Evolutionary conservation across 1,139 yeast genomes (phyloP).

Genomic region (Geotrichum cucujoidarum): DNA sequence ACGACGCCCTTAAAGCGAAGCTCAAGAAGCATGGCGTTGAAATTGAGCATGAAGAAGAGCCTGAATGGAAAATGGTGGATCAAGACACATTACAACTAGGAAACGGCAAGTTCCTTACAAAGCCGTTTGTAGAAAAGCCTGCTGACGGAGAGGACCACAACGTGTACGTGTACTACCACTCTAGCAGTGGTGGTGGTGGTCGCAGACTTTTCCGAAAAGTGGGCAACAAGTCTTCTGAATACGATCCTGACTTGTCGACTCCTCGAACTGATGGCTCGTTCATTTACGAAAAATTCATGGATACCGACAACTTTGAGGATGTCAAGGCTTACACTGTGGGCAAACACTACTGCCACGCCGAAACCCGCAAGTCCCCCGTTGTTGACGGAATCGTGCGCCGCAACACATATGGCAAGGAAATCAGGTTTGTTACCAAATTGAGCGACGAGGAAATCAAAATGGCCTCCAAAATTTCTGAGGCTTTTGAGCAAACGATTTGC

Average conservation of each 20-base stretch:
- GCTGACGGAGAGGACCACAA: constrained; percentile 98
- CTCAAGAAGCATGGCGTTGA: constrained; percentile 54
- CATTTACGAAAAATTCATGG: constrained; percentile 92
- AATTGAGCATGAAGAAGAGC: constrained; percentile 52
- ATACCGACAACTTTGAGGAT: constrained; percentile 95
- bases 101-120: constrained; percentile 62
- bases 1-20: constrained; percentile 53
- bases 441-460: constrained; percentile 67
- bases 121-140: constrained; percentile 96
- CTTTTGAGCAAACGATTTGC: constrained; percentile 88
- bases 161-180: constrained; percentile 84
- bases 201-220: constrained; percentile 87
- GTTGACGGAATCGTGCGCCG: constrained; percentile 98
- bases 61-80: constrained; percentile 69
- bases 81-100: constrained; percentile 71
- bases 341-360: constrained; percentile 86
- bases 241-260: constrained; percentile 66
- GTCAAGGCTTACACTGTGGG: constrained; percentile 98
- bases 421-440: constrained; percentile 79
- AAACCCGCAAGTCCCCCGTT: constrained; percentile 95
- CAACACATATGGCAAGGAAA: constrained; percentile 95
- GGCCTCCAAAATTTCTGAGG: constrained; percentile 68
- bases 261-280: constrained; percentile 91
- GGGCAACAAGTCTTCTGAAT: constrained; percentile 94
- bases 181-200: constrained; percentile 94